Evolutionary conservation across 2,329 filamentous ascomycete species (phyloP), one percentile per base, ranked within the genome.

Genomic region (Talaromyces pinophilus): DNA sequence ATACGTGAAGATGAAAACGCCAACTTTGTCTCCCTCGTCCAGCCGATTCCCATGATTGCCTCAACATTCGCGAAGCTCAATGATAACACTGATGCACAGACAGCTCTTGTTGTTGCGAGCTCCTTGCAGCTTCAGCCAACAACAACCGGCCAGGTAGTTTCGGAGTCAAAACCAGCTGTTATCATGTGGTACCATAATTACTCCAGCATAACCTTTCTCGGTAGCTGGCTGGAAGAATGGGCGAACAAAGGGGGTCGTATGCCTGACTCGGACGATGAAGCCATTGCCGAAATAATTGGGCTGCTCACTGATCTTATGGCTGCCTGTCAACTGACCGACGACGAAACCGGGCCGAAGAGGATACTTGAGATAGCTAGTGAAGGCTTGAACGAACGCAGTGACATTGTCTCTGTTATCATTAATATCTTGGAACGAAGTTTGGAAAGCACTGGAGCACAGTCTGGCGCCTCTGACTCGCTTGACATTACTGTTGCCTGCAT

Each of bases 1-100:
- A 88, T 90, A 46, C 88, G 91, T 63, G 93, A 97, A 78, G 92
- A 97, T 69, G 91, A 95, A 67, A 93, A 95, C 70, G 88, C 87
- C 30, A 95, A 96, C 71, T 87, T 87, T 19, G 91, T 97, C 67
- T 84, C 86, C 67, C 85, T 97, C 73, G 70, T 79, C 54, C 77
- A 80, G 17, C 77, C 83, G 17, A 88, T 92, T 69, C 82, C 84
- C 59, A 79, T 82, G 75, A 74, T 81, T 30, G 76, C 78, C 28
- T 69, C 74, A 4, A 69, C 72, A 19, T 67, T 72, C 13, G 71
- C 68, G 50, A 72, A 71, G 22, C 69, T 72, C 15, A 67, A 74
- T 25, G 67, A 70, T 0, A 69, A 71, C 30, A 65, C 63, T 17
- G 68, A 71, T 59, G 38, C 71, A 46, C 75, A 72, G 65, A 75